Percentiles rank a stretch among this genome's conserved stretches.
These are phyloP conservation scores for Scorias spongiosa DNA, from an alignment of 2,329 filamentous ascomycete genomes.

Conservation along the genomic window DNA sequence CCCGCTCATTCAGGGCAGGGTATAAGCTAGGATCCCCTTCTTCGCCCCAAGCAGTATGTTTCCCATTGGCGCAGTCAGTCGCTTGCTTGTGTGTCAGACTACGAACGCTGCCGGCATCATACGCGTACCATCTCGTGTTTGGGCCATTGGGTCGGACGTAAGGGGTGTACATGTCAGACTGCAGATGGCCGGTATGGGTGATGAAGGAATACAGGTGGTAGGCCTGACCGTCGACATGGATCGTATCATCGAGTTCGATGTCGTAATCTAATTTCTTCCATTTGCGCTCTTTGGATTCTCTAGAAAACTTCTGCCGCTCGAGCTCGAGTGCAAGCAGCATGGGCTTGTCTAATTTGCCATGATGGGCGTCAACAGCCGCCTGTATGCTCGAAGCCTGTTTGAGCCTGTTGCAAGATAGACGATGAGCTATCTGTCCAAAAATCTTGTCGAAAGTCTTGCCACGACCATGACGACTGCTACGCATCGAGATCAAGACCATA, in stretches of 20 bases:
- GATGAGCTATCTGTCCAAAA: conserved; percentile 4
- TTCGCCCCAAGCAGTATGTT: not conserved
- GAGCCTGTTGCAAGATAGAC: conserved; percentile 8
- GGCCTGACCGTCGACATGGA: conserved; percentile 31
- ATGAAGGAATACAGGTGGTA: conserved; percentile 47
- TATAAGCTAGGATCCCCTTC: not conserved
- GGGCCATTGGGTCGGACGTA: conserved; percentile 43
- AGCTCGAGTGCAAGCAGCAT: conserved; percentile 33
- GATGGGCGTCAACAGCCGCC: conserved; percentile 24
- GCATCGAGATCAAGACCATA: not conserved
- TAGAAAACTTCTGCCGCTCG: conserved; percentile 41
- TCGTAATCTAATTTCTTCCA: conserved; percentile 43
- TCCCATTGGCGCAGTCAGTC: conserved; percentile 14
- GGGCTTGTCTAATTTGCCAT: conserved; percentile 17
- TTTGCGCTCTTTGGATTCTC: conserved; percentile 32
- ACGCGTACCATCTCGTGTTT: conserved; percentile 43
- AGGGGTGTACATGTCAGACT: conserved; percentile 44
- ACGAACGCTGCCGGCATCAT: conserved; percentile 36
- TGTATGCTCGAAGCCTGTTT: conserved; percentile 23
- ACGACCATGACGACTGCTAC: not conserved
- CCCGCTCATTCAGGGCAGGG: conserved; percentile 19
- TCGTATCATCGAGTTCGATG: conserved; percentile 39
- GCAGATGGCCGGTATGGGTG: conserved; percentile 41
- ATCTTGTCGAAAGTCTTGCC: conserved; percentile 7
- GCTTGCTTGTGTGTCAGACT: conserved; percentile 43